Evolutionary conservation across 2,329 filamentous ascomycete genomes (phyloP), one percentile per base, ranked within the genome.

Genomic region (Penicillium sp.): DNA sequence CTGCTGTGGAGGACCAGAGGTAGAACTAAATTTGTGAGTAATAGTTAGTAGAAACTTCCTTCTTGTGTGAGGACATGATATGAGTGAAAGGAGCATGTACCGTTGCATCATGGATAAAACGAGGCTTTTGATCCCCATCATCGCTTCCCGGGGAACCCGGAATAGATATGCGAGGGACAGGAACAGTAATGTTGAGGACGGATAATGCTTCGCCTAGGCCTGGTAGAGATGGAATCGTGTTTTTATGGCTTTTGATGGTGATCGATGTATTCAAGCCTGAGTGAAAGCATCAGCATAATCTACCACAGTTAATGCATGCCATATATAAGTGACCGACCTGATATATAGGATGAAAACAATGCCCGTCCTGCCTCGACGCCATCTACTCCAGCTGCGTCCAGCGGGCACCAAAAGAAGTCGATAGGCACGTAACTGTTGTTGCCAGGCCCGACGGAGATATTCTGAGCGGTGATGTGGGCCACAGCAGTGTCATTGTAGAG

Each of bases 41-140:
- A 67, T 61, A 56, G 17, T 58, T 21, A 45, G 33, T 38, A 2
- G 1, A 21, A 27, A 45, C 29, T n/a, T 51, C 3, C 10, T 21
- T 13, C 3, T 58, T n/a, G 33, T 6, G 3, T 27, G 7, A n/a
- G 17, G n/a, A 31, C 48, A 50, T 48, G 57, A 45, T 61, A 52
- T 43, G 51, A 55, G 50, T 65, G 55, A 52, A 68, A 55, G 56
- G 69, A 58, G 61, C 62, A 53, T 55, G 63, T 80, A 81, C 79
- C 66, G 88, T 93, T 12, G 93, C 90, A 66, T 91, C 87, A 70
- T 89, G 85, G 66, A 99, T 91, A 73, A 97, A 97, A 63, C 86
- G 86, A 0, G 83, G 77, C 29, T 76, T 76, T 25, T 79, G 21
- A 9, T 61, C 75, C 39, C 80, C 75, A 12, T 78, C 75, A 25